phyloP scores from a whole-genome alignment of 768 basidiomycete genomes.

The Amanita thiersii region DNA sequence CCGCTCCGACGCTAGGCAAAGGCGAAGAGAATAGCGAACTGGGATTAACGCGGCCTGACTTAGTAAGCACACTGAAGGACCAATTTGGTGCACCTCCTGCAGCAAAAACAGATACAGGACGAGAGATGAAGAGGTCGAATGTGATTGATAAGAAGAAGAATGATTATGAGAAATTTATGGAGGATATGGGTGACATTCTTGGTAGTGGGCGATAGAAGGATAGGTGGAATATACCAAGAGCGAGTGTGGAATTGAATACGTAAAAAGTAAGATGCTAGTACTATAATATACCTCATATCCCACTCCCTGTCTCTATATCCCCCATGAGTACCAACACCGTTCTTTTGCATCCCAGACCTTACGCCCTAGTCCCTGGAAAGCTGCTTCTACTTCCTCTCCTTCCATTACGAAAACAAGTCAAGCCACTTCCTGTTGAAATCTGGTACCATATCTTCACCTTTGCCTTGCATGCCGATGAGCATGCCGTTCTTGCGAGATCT shows the following conservation, averaged over 20 bases:
- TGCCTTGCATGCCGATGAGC: constrained; percentile 19
- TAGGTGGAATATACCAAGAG: too few species aligned
- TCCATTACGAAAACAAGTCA: constrained; percentile 41
- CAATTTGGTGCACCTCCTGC: constrained; percentile 44
- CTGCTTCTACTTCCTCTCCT: constrained; percentile 65
- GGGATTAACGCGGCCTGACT: constrained; percentile 50
- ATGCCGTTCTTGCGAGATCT: constrained; percentile 22
- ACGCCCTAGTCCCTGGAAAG: constrained; percentile 47
- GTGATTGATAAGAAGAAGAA: constrained; percentile 38
- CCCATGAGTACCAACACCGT: constrained; percentile 30
- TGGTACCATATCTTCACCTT: constrained; percentile 57
- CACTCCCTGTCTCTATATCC: neutral
- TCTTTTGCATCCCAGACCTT: constrained; percentile 61
- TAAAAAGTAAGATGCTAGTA: too few species aligned
- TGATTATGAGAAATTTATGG: constrained; percentile 72
- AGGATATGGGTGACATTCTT: constrained; percentile 67
- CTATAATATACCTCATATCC: neutral
- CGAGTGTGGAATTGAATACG: too few species aligned
- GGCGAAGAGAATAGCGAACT: constrained; percentile 19
- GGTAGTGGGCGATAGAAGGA: constrained; percentile 3
- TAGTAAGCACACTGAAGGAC: constrained; percentile 51
- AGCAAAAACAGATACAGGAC: constrained; percentile 5
- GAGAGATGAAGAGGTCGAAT: constrained; percentile 17
- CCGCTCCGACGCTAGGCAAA: constrained; percentile 49
- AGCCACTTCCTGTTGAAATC: constrained; percentile 59